A percentile compares a stretch with the other conserved stretches of the same genome.
Conservation (phyloP, 2,329 filamentous ascomycete genomes). For the Venturia oleaginea region DNA sequence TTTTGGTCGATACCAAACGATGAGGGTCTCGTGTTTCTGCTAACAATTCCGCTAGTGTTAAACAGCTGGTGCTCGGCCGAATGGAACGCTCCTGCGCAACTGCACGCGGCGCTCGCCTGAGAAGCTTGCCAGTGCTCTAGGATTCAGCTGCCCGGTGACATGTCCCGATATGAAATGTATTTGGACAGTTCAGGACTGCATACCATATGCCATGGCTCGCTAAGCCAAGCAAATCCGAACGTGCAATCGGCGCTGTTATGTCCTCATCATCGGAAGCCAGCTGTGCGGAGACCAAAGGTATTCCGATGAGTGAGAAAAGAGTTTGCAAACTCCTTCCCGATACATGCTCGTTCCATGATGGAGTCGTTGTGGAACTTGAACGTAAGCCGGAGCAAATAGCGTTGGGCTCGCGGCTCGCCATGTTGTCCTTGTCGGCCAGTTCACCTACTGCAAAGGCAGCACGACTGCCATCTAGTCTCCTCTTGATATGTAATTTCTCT, state of each 20-base stretch:
- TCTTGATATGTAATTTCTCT: neutral
- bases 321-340: neutral
- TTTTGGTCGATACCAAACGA: neutral
- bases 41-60: neutral
- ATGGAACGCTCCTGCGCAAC: neutral
- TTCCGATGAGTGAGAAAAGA: neutral
- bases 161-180: neutral
- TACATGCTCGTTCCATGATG: neutral
- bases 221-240: neutral
- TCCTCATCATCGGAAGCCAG: neutral
- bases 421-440: slow-evolving; percentile 1
- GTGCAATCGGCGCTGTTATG: neutral
- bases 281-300: neutral
- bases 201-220: neutral
- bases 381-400: neutral
- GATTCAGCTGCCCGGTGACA: neutral
- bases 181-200: neutral
- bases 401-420: slow-evolving; percentile 2
- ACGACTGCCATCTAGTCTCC: neutral
- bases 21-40: neutral
- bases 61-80: neutral
- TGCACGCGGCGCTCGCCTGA: neutral
- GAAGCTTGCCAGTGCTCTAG: neutral
- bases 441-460: neutral
- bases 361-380: neutral